Conservation (phyloP, 164 flowering plant genomes). For the Umbellularia californica region DNA sequence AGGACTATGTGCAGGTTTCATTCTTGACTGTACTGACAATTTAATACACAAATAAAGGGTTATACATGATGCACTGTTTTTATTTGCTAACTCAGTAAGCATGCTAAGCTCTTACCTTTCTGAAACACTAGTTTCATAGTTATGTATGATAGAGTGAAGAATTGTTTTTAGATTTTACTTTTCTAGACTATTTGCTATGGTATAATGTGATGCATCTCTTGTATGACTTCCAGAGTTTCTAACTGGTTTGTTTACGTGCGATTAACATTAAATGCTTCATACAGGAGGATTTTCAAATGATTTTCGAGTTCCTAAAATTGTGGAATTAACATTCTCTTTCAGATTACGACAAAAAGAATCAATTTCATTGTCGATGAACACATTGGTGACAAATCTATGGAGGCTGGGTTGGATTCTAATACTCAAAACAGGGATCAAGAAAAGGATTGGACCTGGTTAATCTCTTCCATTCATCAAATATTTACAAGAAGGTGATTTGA, state of each 20-base stretch:
- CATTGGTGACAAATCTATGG: slow-evolving; percentile 31
- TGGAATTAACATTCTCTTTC: slow-evolving; percentile 18
- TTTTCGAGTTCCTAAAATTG: neutral
- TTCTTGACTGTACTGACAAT: too few species aligned
- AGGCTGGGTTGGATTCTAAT: slow-evolving; percentile 32
- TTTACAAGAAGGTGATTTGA: slow-evolving; percentile 73
- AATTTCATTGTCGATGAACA: slow-evolving; percentile 76
- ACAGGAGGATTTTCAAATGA: neutral
- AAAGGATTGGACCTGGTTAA: slow-evolving; percentile 79
- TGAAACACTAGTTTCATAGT: too few species aligned
- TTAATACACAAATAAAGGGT: too few species aligned
- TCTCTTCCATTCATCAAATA: slow-evolving; percentile 88
- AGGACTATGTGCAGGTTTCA: too few species aligned
- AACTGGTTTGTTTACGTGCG: neutral
- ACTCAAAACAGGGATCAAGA: slow-evolving; percentile 38
- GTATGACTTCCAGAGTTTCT: neutral
- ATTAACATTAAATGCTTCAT: neutral
- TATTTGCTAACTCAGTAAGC: too few species aligned
- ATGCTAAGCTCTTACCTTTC: too few species aligned
- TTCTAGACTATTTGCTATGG: neutral
- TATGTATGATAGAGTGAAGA: neutral
- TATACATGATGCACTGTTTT: too few species aligned
- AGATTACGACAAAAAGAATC: slow-evolving; percentile 86
- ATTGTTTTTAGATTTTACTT: too few species aligned
- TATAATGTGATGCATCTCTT: neutral